Percentiles rank a stretch among this genome's conserved stretches.
Conservation (phyloP, 805 yeast species). For the Yamadazyma scolyti region DNA sequence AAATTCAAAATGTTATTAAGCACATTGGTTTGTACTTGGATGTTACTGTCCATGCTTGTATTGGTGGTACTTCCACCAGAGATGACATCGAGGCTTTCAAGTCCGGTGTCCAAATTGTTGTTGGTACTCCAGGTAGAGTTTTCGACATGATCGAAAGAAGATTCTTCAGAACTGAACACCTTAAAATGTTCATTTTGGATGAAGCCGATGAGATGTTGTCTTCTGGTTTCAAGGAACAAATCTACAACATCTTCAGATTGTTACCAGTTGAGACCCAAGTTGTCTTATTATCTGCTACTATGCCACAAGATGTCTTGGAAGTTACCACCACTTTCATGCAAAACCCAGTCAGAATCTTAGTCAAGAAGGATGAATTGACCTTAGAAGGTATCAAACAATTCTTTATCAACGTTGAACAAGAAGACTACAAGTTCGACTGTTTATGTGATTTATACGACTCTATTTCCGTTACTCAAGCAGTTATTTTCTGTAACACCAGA, state of each 20-base stretch:
- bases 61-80: constrained; percentile 91
- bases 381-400: constrained; percentile 95
- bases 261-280: constrained; percentile 90
- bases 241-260: constrained; percentile 86
- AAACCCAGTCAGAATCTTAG: constrained; percentile 90
- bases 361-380: constrained; percentile 92
- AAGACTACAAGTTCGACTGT: constrained; percentile 92
- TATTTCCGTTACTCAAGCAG: constrained; percentile 93
- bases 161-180: constrained; percentile 71
- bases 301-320: constrained; percentile 88
- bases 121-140: constrained; percentile 99
- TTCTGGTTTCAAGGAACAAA: constrained; percentile 92
- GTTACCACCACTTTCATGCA: constrained; percentile 92
- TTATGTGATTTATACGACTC: constrained; percentile 94
- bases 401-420: constrained; percentile 86
- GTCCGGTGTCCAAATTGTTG: constrained; percentile 87
- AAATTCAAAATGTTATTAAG: constrained; percentile 90
- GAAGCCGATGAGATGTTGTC: constrained; percentile 98
- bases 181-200: constrained; percentile 93
- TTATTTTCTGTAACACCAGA: constrained; percentile 95
- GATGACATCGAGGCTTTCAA: constrained; percentile 84
- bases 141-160: constrained; percentile 93
- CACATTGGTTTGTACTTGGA: constrained; percentile 89
- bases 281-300: constrained; percentile 90
- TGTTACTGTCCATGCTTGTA: constrained; percentile 90